Percentiles rank a stretch among this genome's conserved stretches.
Evolutionary conservation across 2,329 filamentous ascomycete genomes (phyloP).

Genomic region (Calonectria montana): DNA sequence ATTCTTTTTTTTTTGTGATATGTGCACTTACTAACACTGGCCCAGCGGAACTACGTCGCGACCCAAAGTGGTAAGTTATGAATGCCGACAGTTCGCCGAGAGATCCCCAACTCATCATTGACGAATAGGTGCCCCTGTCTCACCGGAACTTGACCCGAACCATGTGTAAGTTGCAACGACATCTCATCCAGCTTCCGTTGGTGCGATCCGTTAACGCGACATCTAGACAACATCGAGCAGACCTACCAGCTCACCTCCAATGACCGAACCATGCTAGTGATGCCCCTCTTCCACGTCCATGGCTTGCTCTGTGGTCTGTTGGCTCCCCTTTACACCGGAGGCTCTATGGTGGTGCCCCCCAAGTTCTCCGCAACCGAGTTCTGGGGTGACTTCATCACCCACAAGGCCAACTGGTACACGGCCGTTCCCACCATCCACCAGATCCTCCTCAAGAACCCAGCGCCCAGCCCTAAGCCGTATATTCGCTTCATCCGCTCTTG

Average conservation of each 20-base stretch:
- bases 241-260: slow-evolving; percentile 78
- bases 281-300: slow-evolving; percentile 92
- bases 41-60: slow-evolving; percentile 81
- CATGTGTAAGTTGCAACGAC: slow-evolving; percentile 67
- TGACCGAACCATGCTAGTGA: slow-evolving; percentile 87
- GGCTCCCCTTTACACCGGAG: slow-evolving; percentile 79
- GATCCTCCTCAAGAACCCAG: slow-evolving; percentile 80
- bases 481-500: slow-evolving; percentile 92
- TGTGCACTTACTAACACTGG: slow-evolving; percentile 36
- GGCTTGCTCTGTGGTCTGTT: slow-evolving; percentile 87
- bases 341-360: slow-evolving; percentile 81
- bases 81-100: slow-evolving; percentile 19
- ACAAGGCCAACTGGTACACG: slow-evolving; percentile 91
- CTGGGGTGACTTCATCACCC: slow-evolving; percentile 79
- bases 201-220: slow-evolving; percentile 13
- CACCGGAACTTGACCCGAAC: slow-evolving; percentile 85
- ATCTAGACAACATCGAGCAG: slow-evolving; percentile 76
- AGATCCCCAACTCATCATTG: slow-evolving; percentile 18
- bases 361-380: slow-evolving; percentile 87
- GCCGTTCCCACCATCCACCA: slow-evolving; percentile 95
- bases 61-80: slow-evolving; percentile 77
- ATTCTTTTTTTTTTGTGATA: background rate
- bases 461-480: slow-evolving; percentile 73
- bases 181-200: slow-evolving; percentile 20
- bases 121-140: slow-evolving; percentile 75